A percentile compares a stretch with the other conserved stretches of the same genome.
phyloP scores from a whole-genome alignment of 2,329 filamentous ascomycete genomes.

The Claviceps sp. region DNA sequence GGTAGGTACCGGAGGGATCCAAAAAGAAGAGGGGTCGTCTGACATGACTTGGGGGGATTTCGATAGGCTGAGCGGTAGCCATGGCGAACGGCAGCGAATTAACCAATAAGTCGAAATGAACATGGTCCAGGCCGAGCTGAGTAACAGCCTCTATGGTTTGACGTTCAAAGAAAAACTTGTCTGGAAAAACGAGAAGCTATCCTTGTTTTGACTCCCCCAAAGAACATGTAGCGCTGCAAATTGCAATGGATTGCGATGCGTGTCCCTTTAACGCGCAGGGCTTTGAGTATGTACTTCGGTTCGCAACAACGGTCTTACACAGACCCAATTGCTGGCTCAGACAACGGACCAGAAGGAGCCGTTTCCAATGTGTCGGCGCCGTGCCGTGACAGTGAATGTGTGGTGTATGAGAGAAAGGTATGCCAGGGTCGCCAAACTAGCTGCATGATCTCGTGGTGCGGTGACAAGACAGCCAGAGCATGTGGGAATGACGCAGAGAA shows the following conservation, averaged over 20 bases:
- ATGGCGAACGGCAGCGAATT: neutral
- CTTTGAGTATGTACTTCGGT: neutral
- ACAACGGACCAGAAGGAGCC: neutral
- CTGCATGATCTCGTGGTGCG: constrained; percentile 1
- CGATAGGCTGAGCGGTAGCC: neutral
- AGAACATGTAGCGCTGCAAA: neutral
- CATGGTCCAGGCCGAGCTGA: neutral
- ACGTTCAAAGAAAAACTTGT: neutral
- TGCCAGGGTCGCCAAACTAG: neutral
- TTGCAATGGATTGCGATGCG: neutral
- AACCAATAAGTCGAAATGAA: neutral
- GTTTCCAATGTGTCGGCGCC: neutral
- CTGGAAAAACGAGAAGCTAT: neutral
- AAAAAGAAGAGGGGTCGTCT: neutral
- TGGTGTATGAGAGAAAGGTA: neutral
- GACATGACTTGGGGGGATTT: neutral
- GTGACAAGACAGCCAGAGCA: constrained; percentile 4
- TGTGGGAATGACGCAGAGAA: neutral
- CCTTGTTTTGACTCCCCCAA: neutral
- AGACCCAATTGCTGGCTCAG: neutral
- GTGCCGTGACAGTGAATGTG: neutral
- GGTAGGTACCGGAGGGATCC: neutral
- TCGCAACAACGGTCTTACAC: neutral
- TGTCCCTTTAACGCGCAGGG: neutral
- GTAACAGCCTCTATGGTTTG: neutral